A percentile compares a stretch with the other conserved stretches of the same genome.
These are phyloP conservation scores for Ogataea hybrid DNA, from an alignment of 1,139 yeast genomes.

Conservation along the genomic window DNA sequence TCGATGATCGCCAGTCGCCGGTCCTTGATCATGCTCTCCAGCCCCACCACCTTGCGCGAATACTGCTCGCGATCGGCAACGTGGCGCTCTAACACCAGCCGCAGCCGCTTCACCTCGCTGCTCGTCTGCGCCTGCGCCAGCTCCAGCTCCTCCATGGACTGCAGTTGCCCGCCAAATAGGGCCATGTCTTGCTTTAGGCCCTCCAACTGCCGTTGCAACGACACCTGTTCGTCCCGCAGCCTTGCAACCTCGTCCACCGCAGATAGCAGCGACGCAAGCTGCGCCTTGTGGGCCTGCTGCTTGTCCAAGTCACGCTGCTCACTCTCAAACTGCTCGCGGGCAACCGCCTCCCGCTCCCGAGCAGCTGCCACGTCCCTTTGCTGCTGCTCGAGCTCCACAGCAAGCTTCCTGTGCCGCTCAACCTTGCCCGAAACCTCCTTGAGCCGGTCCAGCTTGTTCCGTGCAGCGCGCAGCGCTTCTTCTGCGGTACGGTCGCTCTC, in stretches of 20 bases:
- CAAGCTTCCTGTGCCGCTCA: conserved; percentile 2
- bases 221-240: conserved; percentile 37
- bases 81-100: conserved; percentile 44
- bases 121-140: conserved; percentile 43
- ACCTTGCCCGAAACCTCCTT: conserved; percentile 24
- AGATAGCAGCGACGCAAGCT: background rate
- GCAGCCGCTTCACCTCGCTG: conserved; percentile 41
- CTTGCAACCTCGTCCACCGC: conserved; percentile 38
- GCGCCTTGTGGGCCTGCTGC: background rate
- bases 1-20: conserved; percentile 53
- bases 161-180: conserved; percentile 12
- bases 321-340: background rate
- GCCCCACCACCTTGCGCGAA: conserved; percentile 45
- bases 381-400: background rate
- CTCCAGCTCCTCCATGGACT: conserved; percentile 50
- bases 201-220: conserved; percentile 36
- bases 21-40: conserved; percentile 58
- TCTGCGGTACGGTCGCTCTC: conserved; percentile 24
- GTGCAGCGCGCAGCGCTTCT: conserved; percentile 22
- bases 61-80: conserved; percentile 49
- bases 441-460: conserved; percentile 25
- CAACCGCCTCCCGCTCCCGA: background rate
- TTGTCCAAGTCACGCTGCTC: background rate
- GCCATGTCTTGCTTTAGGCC: conserved; percentile 36
- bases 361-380: background rate